phyloP scores from a whole-genome alignment of 1,284 basidiomycete species.

The Ganoderma sinense region DNA sequence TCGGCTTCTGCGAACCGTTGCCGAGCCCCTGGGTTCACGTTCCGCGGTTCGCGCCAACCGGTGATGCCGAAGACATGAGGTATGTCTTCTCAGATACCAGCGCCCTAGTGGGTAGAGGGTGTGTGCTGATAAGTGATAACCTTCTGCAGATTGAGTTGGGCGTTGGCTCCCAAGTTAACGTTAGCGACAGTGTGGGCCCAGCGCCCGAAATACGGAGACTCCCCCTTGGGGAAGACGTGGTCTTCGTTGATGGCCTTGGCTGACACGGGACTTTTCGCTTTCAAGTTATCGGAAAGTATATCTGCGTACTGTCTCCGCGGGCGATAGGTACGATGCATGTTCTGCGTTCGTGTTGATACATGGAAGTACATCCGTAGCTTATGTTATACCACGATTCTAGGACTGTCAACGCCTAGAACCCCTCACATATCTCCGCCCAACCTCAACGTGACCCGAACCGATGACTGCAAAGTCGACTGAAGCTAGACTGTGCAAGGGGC shows the following conservation, averaged over 20 bases:
- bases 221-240: not conserved
- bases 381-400: not conserved
- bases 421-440: not conserved
- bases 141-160: slow-evolving; percentile 1
- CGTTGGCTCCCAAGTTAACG: not conserved
- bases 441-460: not conserved
- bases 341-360: not conserved
- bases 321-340: not conserved
- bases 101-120: not conserved
- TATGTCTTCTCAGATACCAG: not conserved
- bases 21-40: not conserved
- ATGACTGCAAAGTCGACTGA: not conserved
- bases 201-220: not conserved
- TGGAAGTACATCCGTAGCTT: not conserved
- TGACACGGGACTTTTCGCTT: not conserved
- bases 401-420: not conserved
- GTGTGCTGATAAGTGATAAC: not conserved
- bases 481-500: not conserved
- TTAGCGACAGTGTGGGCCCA: not conserved
- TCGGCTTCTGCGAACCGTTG: not conserved
- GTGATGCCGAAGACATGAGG: not conserved
- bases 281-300: not conserved
- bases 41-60: not conserved
- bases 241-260: not conserved
- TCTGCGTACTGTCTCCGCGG: not conserved